Conservation (phyloP, 208 protist species). For the Leishmania tropica region DNA sequence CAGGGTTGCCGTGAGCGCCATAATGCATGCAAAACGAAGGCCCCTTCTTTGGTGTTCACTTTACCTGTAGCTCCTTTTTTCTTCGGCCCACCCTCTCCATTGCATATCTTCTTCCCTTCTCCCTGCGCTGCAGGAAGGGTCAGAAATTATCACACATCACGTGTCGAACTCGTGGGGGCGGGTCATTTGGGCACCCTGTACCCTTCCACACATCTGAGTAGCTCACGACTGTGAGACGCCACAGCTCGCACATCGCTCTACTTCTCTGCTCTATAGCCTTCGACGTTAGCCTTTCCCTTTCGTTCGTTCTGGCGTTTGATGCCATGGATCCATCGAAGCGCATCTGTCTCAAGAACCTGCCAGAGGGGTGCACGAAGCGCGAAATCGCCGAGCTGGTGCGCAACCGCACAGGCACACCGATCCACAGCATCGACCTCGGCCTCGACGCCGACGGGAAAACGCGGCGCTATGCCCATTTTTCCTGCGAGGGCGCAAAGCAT, state of each 20-base stretch:
- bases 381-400: slow-evolving; percentile 85
- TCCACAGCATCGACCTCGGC: slow-evolving; percentile 88
- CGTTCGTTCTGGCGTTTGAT: background rate
- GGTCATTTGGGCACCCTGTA: background rate
- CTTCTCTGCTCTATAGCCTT: background rate
- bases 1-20: background rate
- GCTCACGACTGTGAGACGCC: background rate
- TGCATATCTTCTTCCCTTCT: background rate
- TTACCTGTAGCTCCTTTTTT: too few relatives aligned
- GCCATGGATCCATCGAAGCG: slow-evolving; percentile 88
- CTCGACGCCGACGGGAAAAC: slow-evolving; percentile 52
- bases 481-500: slow-evolving; percentile 81
- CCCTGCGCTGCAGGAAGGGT: background rate
- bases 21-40: background rate
- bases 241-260: background rate
- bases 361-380: slow-evolving; percentile 76
- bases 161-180: background rate
- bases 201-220: background rate
- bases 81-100: background rate
- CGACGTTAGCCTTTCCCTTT: background rate
- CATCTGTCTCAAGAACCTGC: slow-evolving; percentile 86
- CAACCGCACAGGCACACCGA: slow-evolving; percentile 74
- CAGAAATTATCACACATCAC: background rate
- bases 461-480: slow-evolving; percentile 86
- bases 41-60: background rate